Evolutionary conservation across 169 alveolate species (phyloP), one percentile per base, ranked within the genome.

Genomic region (Plasmodium cynomolgi): DNA sequence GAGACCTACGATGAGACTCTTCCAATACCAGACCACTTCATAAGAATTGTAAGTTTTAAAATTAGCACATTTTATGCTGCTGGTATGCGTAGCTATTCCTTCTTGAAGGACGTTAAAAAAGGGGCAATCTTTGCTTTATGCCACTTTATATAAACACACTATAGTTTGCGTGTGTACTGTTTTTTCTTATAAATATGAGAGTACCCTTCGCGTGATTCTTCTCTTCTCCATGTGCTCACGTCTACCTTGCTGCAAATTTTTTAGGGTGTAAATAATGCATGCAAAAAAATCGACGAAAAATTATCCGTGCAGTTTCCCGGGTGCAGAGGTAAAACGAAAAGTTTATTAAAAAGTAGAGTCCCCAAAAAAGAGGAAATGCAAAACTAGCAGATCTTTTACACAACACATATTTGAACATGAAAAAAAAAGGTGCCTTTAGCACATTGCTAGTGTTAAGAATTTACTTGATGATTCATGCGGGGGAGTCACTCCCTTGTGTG

Each of bases 11-110:
- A 85, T 75, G 84, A 20, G 23, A 75, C 85, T 47, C 93, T 85
- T 58, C 93, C 93, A 15, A 85, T 85, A 74, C 93, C 93, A 15
- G 93, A 85, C 23, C 93, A 85, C 50, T 85, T 85, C 71, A 85
- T 85, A 75, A 85, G 50, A 85, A 85, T 85, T 75, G 93, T 85
- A 85, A 75, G 44, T 31, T 37, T 29, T 20, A 33, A 58, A 58
- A 83, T 62, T 58, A 7, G 7, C 71, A 37, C 33, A 11, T 79
- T 23, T 68, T 23, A 68, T 68, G 77, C n/a, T 68, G 31, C 5
- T 26, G 37, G 4, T 68, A 68, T 68, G 31, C 17, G 77, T 20
- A 68, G 1, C 39, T 0, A 68, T 81, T 81, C 41, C 68, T 17
- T 75, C 31, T 50, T 81, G 20, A 81, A 8, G 37, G 20, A 20